Conservation (phyloP, 176 grass and related monocot species). For the Microstegium vimineum region DNA sequence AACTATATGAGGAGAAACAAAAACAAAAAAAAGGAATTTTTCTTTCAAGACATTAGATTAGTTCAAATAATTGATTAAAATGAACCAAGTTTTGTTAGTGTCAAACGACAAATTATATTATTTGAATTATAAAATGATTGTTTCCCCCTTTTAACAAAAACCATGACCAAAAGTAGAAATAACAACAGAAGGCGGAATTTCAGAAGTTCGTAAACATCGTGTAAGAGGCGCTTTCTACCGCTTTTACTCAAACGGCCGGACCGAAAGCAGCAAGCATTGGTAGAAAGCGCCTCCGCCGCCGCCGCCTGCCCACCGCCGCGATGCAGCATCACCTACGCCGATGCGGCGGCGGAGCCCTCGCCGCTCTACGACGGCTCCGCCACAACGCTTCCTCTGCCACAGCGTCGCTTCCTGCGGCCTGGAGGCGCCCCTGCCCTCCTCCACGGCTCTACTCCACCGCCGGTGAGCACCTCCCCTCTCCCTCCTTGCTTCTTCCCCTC, state of each 20-base stretch:
- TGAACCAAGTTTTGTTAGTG: neutral
- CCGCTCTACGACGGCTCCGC: conserved; percentile 5
- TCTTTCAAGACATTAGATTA: neutral
- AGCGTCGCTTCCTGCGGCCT: neutral
- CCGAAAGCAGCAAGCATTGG: neutral
- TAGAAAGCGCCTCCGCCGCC: neutral
- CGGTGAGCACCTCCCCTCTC: conserved; percentile 22
- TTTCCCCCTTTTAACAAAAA: neutral
- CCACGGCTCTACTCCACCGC: conserved; percentile 22
- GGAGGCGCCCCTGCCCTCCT: neutral
- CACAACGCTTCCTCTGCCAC: neutral
- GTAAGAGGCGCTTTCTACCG: neutral
- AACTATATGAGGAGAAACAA: neutral
- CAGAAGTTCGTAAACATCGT: neutral
- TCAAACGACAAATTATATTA: neutral
- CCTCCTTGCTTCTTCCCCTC: neutral
- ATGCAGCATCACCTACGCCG: conserved; percentile 39
- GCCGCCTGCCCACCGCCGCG: neutral
- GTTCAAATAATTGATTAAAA: neutral
- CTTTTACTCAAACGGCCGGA: neutral
- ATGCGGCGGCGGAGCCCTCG: conserved; percentile 32
- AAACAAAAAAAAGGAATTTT: neutral
- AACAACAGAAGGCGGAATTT: neutral
- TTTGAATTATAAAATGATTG: neutral
- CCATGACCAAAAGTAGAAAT: neutral